These are phyloP conservation scores for Colletotrichum camelliae DNA, from an alignment of 2,329 filamentous ascomycete genomes.

Conservation along the genomic window DNA sequence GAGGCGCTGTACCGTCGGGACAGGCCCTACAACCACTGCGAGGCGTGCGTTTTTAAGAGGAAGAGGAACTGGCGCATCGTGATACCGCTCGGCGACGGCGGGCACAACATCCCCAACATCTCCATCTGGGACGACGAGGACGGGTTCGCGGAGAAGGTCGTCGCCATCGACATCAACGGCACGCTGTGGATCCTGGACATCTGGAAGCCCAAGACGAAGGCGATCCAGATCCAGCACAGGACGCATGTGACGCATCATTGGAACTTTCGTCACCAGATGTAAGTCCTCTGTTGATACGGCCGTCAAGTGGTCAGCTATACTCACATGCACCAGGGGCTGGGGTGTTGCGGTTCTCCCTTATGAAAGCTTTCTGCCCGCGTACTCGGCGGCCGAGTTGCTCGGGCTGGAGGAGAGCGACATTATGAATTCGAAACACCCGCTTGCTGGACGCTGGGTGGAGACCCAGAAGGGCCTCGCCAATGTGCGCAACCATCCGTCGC, in stretches of 20 bases:
- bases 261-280: slow-evolving; percentile 19
- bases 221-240: slow-evolving; percentile 10
- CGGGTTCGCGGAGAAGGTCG: slow-evolving; percentile 55
- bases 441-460: slow-evolving; percentile 14
- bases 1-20: slow-evolving; percentile 22
- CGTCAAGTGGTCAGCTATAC: background rate
- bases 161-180: slow-evolving; percentile 57
- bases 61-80: slow-evolving; percentile 56
- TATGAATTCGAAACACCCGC: slow-evolving; percentile 2
- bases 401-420: background rate
- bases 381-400: slow-evolving; percentile 3
- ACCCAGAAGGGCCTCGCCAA: slow-evolving; percentile 5
- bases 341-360: slow-evolving; percentile 52
- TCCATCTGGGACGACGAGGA: slow-evolving; percentile 51
- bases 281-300: background rate
- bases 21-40: slow-evolving; percentile 27
- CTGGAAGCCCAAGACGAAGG: slow-evolving; percentile 42
- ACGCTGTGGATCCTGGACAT: slow-evolving; percentile 57
- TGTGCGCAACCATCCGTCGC: slow-evolving; percentile 17
- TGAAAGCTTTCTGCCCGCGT: slow-evolving; percentile 45
- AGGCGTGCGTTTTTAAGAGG: slow-evolving; percentile 44
- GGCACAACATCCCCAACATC: slow-evolving; percentile 59
- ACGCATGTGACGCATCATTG: slow-evolving; percentile 6
- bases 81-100: slow-evolving; percentile 42
- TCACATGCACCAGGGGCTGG: slow-evolving; percentile 45